Conservation (phyloP, 2,329 filamentous ascomycete species). For the Cladosporium sp. region DNA sequence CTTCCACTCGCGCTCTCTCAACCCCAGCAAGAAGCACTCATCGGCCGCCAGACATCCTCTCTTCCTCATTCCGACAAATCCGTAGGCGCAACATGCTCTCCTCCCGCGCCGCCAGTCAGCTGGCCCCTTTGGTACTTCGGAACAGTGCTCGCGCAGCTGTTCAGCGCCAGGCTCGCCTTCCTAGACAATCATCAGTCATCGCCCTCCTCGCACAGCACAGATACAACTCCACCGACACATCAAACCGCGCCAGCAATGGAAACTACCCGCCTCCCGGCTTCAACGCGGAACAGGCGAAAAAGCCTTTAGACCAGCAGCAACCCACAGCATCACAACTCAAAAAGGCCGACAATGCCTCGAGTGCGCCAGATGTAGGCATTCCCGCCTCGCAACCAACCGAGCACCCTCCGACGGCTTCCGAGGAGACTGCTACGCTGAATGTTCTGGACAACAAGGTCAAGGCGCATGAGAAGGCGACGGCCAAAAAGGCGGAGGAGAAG, state of each 20-base stretch:
- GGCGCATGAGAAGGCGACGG: slow-evolving; percentile 51
- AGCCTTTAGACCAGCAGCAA: slow-evolving; percentile 59
- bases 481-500: slow-evolving; percentile 63
- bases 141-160: slow-evolving; percentile 40
- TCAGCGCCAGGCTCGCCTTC: slow-evolving; percentile 40
- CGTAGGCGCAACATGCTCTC: slow-evolving; percentile 39
- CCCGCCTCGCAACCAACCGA: slow-evolving; percentile 39
- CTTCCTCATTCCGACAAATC: background rate
- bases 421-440: slow-evolving; percentile 49
- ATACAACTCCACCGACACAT: slow-evolving; percentile 54
- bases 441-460: slow-evolving; percentile 57
- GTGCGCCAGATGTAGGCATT: slow-evolving; percentile 28
- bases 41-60: background rate
- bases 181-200: slow-evolving; percentile 52
- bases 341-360: slow-evolving; percentile 15
- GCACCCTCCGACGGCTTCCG: slow-evolving; percentile 44
- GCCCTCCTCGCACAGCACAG: slow-evolving; percentile 54
- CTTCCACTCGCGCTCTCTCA: background rate
- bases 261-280: slow-evolving; percentile 80
- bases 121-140: slow-evolving; percentile 45
- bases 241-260: slow-evolving; percentile 35
- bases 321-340: slow-evolving; percentile 23
- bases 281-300: slow-evolving; percentile 84
- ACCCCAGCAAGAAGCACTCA: background rate
- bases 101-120: slow-evolving; percentile 40